Evolutionary conservation across 2,329 filamentous ascomycete genomes (phyloP), one percentile per base, ranked within the genome.

Genomic region (Xylaria sp.): DNA sequence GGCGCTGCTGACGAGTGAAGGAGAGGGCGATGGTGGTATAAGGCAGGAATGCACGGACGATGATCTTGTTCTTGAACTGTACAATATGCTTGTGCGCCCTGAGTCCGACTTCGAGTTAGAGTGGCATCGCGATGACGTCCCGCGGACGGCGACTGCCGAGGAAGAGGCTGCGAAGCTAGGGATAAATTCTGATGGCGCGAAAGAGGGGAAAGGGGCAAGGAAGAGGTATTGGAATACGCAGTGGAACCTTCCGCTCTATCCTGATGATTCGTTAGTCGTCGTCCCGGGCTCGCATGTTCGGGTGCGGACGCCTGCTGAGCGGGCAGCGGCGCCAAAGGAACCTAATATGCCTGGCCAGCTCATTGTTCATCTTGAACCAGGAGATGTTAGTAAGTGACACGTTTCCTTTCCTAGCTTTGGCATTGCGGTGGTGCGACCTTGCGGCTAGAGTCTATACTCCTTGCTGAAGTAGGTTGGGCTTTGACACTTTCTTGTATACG

Each of bases 121-220:
- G 51, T 96, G 93, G 93, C 93, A 97, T 74, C 82, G 93, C 33
- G 93, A 97, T 73, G 92, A 96, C 72, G 89, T 96, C 49, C 81
- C 87, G 2, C 83, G 88, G n/a, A 80, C 83, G 0, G 91, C 88
- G 0, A 82, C 81, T 0, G 73, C 86, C 0, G 88, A 89, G 19
- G 87, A 94, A 71, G 93, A 96, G 76, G 72, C 86, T 43, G 77
- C 77, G 46, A 78, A 89, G 28, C 78, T 96, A 54, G 73, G 75
- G 2, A 23, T 65, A 5, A 1, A 15, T 7, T 14, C 14, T 6
- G 75, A 71, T 85, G 50, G 77, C 76, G 45, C 78, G n/a, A 47
- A 31, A 15, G 25, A 31, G 25, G 42, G 47, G 38, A 42, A 9
- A n/a, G 60, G 63, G 42, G 5, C 3, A 19, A 45, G 23, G 45